Evolutionary conservation across 2,329 filamentous ascomycete species (phyloP).

Genomic region (Penicillium sp.): DNA sequence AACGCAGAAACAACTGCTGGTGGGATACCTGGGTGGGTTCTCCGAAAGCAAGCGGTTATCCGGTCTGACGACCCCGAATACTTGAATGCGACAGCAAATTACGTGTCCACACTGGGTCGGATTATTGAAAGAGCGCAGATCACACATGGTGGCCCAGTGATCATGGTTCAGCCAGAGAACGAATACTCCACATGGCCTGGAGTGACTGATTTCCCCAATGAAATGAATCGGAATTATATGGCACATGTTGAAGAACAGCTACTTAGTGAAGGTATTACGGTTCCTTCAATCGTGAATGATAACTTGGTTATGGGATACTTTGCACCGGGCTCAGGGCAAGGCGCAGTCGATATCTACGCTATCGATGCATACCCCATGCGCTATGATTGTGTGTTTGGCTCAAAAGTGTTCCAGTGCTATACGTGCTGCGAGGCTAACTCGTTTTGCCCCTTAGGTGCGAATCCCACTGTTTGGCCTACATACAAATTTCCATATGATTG

Average conservation of each 20-base stretch:
- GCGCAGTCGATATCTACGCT: slow-evolving; percentile 51
- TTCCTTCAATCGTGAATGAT: slow-evolving; percentile 74
- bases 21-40: slow-evolving; percentile 75
- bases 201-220: slow-evolving; percentile 12
- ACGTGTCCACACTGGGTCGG: slow-evolving; percentile 57
- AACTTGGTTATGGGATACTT: slow-evolving; percentile 58
- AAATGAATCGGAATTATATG: slow-evolving; percentile 63
- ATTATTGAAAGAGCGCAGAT: slow-evolving; percentile 59
- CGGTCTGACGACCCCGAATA: slow-evolving; percentile 54
- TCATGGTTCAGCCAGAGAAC: slow-evolving; percentile 76
- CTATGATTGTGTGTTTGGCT: slow-evolving; percentile 21
- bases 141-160: slow-evolving; percentile 74
- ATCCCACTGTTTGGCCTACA: slow-evolving; percentile 25
- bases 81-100: slow-evolving; percentile 56
- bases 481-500: slow-evolving; percentile 23
- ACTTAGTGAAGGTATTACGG: slow-evolving; percentile 63
- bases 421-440: rapidly evolving
- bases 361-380: slow-evolving; percentile 27
- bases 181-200: slow-evolving; percentile 59
- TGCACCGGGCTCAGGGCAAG: slow-evolving; percentile 53
- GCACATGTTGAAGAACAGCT: slow-evolving; percentile 66
- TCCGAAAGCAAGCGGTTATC: slow-evolving; percentile 59
- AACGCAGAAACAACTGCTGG: slow-evolving; percentile 74
- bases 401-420: rapidly evolving
- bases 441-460: background rate